These are phyloP conservation scores for Castanea mollissima DNA, from an alignment of 306 rosid species.

Conservation along the genomic window DNA sequence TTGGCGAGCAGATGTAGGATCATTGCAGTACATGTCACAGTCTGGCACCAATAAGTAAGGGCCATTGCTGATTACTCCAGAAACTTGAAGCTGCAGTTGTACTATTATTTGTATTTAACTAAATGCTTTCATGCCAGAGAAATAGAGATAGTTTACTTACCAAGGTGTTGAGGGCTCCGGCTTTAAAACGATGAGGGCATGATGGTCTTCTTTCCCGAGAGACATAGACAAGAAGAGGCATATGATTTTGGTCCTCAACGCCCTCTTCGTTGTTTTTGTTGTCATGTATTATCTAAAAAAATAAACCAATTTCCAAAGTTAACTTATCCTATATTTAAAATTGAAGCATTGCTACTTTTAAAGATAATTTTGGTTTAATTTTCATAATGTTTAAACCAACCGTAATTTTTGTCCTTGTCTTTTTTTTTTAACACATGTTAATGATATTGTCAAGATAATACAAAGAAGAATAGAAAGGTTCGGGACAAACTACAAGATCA, in stretches of 20 bases:
- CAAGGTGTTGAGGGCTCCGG: slow-evolving; percentile 70
- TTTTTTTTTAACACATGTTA: no score
- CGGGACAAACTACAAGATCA: no score
- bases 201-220: slow-evolving; percentile 53
- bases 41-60: slow-evolving; percentile 53
- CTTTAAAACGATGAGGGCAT: slow-evolving; percentile 66
- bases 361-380: no score
- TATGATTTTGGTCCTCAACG: neutral
- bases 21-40: slow-evolving; percentile 69
- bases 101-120: neutral
- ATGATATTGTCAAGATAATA: no score
- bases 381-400: no score
- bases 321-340: neutral
- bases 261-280: neutral
- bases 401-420: no score
- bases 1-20: slow-evolving; percentile 60
- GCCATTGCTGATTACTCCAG: slow-evolving; percentile 56
- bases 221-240: slow-evolving; percentile 52
- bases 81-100: slow-evolving; percentile 53
- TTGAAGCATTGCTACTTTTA: no score
- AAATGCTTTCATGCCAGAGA: neutral
- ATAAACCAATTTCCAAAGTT: neutral
- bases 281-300: neutral
- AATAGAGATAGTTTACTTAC: slow-evolving; percentile 27
- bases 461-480: no score